A percentile compares a stretch with the other conserved stretches of the same genome.
Evolutionary conservation across 1,284 basidiomycete genomes (phyloP).

Genomic region (Ganoderma lingzhi): DNA sequence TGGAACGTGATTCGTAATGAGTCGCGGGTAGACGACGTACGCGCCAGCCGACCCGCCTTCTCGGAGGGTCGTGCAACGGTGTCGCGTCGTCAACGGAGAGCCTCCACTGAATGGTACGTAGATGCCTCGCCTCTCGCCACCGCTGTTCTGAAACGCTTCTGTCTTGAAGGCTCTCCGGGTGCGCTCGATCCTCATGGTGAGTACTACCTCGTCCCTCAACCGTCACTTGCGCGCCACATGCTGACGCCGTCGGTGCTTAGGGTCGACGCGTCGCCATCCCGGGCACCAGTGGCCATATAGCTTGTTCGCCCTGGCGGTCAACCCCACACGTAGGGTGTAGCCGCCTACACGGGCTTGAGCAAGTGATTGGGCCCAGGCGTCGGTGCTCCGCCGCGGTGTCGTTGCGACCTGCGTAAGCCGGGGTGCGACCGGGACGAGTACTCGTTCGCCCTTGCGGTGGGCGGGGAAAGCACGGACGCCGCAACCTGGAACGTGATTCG

Average conservation of each 20-base stretch:
- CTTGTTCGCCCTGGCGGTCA: background rate
- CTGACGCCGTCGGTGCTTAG: conserved; percentile 1
- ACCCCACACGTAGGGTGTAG: background rate
- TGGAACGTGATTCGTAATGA: background rate
- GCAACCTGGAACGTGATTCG: conserved; percentile 3
- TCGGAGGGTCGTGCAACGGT: background rate
- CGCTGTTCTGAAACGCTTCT: background rate
- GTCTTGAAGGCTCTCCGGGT: background rate
- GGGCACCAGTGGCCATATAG: conserved; percentile 1
- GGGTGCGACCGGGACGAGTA: conserved; percentile 9
- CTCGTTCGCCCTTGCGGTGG: background rate
- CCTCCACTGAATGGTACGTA: background rate
- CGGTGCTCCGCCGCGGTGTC: conserved; percentile 2
- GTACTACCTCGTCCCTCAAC: background rate
- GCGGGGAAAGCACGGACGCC: conserved; percentile 7
- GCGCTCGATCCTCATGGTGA: background rate
- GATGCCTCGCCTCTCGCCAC: too few relatives aligned
- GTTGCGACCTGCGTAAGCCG: background rate
- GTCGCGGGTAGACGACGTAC: conserved; percentile 6
- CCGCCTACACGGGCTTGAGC: conserved; percentile 2
- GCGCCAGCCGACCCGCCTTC: background rate
- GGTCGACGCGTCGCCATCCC: conserved; percentile 8
- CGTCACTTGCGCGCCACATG: background rate
- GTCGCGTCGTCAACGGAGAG: conserved; percentile 5
- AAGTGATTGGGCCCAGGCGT: conserved; percentile 5